Conservation (phyloP, 2,329 filamentous ascomycete species). For the Phaeosphaeria sp. region DNA sequence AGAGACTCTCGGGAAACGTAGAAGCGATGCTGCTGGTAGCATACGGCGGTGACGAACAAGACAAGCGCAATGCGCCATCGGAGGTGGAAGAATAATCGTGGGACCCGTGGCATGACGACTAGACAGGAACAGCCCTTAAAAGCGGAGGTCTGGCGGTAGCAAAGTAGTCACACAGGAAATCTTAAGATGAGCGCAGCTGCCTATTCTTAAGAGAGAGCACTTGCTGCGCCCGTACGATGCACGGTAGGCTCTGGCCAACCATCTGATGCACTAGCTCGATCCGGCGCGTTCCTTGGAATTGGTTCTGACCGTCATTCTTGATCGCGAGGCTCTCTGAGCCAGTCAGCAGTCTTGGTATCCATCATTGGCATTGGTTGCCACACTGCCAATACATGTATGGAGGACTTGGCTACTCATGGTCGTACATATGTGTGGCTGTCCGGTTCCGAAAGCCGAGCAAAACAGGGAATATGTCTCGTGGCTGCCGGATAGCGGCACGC, state of each 20-base stretch:
- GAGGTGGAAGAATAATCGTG: slow-evolving; percentile 9
- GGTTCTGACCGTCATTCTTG: background rate
- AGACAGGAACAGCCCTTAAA: slow-evolving; percentile 15
- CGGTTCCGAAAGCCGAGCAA: background rate
- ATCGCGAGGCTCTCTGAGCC: background rate
- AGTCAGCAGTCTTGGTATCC: background rate
- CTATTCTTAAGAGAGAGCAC: background rate
- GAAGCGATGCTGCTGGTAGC: slow-evolving; percentile 27
- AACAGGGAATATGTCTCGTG: slow-evolving; percentile 6
- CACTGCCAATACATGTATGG: background rate
- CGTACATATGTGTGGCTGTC: background rate
- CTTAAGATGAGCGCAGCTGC: background rate
- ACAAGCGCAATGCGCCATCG: slow-evolving; percentile 22
- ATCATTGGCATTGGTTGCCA: background rate
- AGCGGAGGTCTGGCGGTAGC: background rate
- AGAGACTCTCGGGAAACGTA: slow-evolving; percentile 24
- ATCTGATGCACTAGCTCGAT: background rate
- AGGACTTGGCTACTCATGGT: background rate
- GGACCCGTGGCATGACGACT: slow-evolving; percentile 7
- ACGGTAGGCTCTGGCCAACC: background rate
- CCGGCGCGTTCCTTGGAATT: background rate
- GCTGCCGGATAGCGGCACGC: slow-evolving; percentile 2
- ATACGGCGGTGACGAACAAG: slow-evolving; percentile 17
- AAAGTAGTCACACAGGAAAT: background rate
- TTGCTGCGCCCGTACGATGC: background rate